phyloP scores from a whole-genome alignment of 192 early-diverging fungal species.

The Diversispora eburnea region DNA sequence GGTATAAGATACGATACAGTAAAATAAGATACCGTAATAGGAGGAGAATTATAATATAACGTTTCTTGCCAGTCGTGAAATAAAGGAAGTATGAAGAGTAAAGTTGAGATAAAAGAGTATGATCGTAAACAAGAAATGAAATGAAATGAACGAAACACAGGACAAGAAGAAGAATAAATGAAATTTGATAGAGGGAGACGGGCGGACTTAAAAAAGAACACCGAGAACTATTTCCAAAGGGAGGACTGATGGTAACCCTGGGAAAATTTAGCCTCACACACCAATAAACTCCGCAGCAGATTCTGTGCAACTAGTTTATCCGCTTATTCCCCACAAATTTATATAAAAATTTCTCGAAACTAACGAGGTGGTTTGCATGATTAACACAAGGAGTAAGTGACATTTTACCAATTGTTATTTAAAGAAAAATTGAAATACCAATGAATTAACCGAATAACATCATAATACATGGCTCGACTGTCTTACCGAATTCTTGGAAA shows the following conservation, averaged over 20 bases:
- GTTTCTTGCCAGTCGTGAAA: not conserved
- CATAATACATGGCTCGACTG: too few species aligned
- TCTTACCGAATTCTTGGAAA: too few species aligned
- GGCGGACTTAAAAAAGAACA: slow-evolving; percentile 2
- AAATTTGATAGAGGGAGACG: not conserved
- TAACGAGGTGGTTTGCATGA: too few species aligned
- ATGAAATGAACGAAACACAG: slow-evolving; percentile 6
- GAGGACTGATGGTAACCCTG: slow-evolving; percentile 12
- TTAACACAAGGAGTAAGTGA: too few species aligned
- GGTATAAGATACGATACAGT: not conserved
- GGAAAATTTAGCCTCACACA: slow-evolving; percentile 20
- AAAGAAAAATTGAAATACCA: too few species aligned
- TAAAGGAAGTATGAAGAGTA: not conserved
- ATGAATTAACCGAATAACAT: too few species aligned
- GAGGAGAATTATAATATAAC: not conserved
- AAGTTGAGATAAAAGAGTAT: not conserved
- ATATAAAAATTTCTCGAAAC: too few species aligned
- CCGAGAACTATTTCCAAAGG: slow-evolving; percentile 17
- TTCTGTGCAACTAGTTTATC: not conserved
- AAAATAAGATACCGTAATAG: not conserved
- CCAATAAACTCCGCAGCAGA: slow-evolving; percentile 3
- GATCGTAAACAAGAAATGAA: slow-evolving; percentile 9
- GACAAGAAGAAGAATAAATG: slow-evolving; percentile 5
- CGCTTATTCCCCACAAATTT: too few species aligned
- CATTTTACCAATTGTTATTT: too few species aligned